phyloP scores from a whole-genome alignment of 306 rosid genomes.

The Dalbergia cochinchinensis region DNA sequence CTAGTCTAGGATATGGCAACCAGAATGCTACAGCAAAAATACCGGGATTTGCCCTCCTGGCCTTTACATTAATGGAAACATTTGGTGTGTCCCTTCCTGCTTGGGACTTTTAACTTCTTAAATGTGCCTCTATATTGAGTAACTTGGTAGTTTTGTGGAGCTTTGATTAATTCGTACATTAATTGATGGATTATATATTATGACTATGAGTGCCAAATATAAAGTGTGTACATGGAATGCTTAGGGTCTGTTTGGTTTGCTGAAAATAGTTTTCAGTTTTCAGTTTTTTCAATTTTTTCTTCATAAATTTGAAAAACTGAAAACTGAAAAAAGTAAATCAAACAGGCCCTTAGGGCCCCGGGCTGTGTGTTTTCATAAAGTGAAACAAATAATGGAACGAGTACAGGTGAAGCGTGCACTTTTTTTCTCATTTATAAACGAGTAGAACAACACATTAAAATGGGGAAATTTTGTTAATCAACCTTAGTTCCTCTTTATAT shows the following conservation, averaged over 20 bases:
- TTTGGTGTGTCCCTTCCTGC: slow-evolving; percentile 45
- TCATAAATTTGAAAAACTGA: too few relatives aligned
- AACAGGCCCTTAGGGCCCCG: too few relatives aligned
- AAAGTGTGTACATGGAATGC: slow-evolving; percentile 42
- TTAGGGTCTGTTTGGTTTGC: too few relatives aligned
- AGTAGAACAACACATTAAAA: not conserved
- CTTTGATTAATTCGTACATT: slow-evolving; percentile 48
- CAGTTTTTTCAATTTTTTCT: too few relatives aligned
- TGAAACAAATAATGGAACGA: slow-evolving; percentile 38
- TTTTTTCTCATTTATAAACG: slow-evolving; percentile 13
- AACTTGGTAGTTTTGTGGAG: slow-evolving; percentile 46
- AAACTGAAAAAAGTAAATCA: too few relatives aligned
- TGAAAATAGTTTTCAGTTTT: too few relatives aligned
- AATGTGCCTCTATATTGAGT: slow-evolving; percentile 42
- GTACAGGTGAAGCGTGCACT: slow-evolving; percentile 30
- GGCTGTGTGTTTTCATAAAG: slow-evolving; percentile 47
- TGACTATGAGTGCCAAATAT: slow-evolving; percentile 34
- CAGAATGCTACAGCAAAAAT: slow-evolving; percentile 54
- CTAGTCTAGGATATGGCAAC: slow-evolving; percentile 45
- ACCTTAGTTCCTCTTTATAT: not conserved
- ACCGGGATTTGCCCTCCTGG: slow-evolving; percentile 48
- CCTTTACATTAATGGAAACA: slow-evolving; percentile 56
- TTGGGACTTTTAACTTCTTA: slow-evolving; percentile 38
- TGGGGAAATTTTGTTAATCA: slow-evolving; percentile 1
- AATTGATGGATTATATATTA: slow-evolving; percentile 1